A percentile compares a stretch with the other conserved stretches of the same genome.
Evolutionary conservation across 1,139 yeast genomes (phyloP).

Genomic region (Yamadazyma triangularis): DNA sequence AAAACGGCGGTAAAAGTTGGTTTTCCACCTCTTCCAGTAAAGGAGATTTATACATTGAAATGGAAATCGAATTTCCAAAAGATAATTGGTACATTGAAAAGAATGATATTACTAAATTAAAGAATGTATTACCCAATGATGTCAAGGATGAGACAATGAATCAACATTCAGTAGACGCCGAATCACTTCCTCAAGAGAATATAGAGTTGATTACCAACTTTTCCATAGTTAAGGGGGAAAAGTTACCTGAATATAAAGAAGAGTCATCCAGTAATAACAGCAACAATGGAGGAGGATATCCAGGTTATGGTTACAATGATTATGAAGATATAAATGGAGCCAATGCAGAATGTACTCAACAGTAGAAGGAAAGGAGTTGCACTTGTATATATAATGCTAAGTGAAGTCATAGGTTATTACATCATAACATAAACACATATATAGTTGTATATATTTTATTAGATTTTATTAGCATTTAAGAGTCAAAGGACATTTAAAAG

Average conservation of each 20-base stretch:
- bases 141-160: too few relatives aligned
- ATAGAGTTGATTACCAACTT: constrained; percentile 41
- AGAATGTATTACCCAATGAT: constrained; percentile 50
- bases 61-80: constrained; percentile 77
- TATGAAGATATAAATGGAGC: constrained; percentile 8
- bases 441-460: too few relatives aligned
- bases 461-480: too few relatives aligned
- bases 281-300: constrained; percentile 7
- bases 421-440: too few relatives aligned
- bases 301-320: too few relatives aligned
- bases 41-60: constrained; percentile 73
- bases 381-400: too few relatives aligned
- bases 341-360: constrained; percentile 40
- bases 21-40: constrained; percentile 22
- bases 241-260: constrained; percentile 34
- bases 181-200: constrained; percentile 32
- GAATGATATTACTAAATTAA: constrained; percentile 51
- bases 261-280: constrained; percentile 8
- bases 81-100: constrained; percentile 76
- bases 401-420: too few relatives aligned
- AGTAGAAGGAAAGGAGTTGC: too few relatives aligned
- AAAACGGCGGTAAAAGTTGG: constrained; percentile 35
- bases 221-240: constrained; percentile 21
- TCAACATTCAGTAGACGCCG: constrained; percentile 17
- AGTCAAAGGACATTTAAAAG: too few relatives aligned